Percentiles rank a stretch among this genome's conserved stretches.
Conservation (phyloP, 1,284 basidiomycete species). For the Melampsora larici-populina region DNA sequence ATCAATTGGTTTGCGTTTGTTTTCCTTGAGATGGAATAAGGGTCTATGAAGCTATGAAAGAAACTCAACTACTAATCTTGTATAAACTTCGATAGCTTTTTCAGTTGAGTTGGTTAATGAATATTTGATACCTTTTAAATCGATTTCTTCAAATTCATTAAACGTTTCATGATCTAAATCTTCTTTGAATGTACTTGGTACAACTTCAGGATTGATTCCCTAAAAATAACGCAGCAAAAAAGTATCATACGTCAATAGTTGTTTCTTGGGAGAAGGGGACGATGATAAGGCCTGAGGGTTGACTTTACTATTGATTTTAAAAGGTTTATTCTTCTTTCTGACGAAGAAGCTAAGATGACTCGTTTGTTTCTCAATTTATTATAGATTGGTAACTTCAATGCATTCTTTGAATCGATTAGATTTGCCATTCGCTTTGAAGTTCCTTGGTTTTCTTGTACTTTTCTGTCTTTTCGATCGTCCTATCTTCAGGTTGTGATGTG, state of each 20-base stretch:
- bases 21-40: no score
- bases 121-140: constrained; percentile 46
- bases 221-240: background rate
- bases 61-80: constrained; percentile 46
- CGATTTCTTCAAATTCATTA: constrained; percentile 42
- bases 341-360: constrained; percentile 27
- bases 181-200: constrained; percentile 24
- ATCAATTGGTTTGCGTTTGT: no score
- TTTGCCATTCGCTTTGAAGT: no score
- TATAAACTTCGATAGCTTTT: constrained; percentile 47
- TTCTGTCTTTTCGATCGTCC: no score
- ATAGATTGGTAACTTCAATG: constrained; percentile 16
- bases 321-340: constrained; percentile 16
- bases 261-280: background rate
- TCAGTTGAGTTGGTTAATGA: constrained; percentile 44
- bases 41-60: no score
- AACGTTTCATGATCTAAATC: constrained; percentile 14
- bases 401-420: background rate
- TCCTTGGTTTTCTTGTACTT: no score
- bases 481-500: no score
- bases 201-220: constrained; percentile 29
- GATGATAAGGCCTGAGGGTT: background rate
- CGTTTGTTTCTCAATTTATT: constrained; percentile 19
- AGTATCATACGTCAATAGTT: background rate
- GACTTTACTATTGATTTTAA: background rate